These are phyloP conservation scores for Candida cerambycidarum DNA, from an alignment of 805 yeast genomes.

Conservation along the genomic window DNA sequence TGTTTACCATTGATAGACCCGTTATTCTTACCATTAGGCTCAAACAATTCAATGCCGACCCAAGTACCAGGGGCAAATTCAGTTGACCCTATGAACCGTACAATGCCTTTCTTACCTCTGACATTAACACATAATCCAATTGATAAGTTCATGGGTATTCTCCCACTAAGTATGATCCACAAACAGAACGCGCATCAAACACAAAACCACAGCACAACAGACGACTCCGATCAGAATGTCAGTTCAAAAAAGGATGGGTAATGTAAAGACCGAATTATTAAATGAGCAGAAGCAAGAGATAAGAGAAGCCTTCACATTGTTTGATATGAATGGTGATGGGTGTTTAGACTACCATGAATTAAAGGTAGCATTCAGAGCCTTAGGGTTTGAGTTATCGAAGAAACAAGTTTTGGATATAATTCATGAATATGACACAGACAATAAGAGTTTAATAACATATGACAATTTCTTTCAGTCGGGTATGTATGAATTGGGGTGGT, in stretches of 20 bases:
- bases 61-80: slow-evolving; percentile 58
- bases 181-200: too few species aligned
- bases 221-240: too few species aligned
- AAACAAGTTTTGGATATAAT: slow-evolving; percentile 74
- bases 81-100: slow-evolving; percentile 53
- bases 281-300: slow-evolving; percentile 91
- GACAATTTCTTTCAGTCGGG: slow-evolving; percentile 79
- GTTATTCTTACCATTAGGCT: slow-evolving; percentile 46
- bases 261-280: slow-evolving; percentile 56
- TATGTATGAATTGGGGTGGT: slow-evolving; percentile 32
- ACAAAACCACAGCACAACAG: too few species aligned
- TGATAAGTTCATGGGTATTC: too few species aligned
- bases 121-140: slow-evolving; percentile 36
- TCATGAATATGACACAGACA: slow-evolving; percentile 78
- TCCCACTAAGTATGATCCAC: too few species aligned
- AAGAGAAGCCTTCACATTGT: slow-evolving; percentile 84
- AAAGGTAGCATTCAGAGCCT: slow-evolving; percentile 90
- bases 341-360: slow-evolving; percentile 87
- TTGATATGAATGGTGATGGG: slow-evolving; percentile 92
- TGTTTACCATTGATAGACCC: slow-evolving; percentile 45
- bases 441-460: slow-evolving; percentile 67
- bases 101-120: slow-evolving; percentile 42
- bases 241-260: slow-evolving; percentile 1
- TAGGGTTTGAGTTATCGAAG: slow-evolving; percentile 83
- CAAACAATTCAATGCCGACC: slow-evolving; percentile 49